Evolutionary conservation across 805 yeast species (phyloP).

Genomic region (Yamadazyma olivae): DNA sequence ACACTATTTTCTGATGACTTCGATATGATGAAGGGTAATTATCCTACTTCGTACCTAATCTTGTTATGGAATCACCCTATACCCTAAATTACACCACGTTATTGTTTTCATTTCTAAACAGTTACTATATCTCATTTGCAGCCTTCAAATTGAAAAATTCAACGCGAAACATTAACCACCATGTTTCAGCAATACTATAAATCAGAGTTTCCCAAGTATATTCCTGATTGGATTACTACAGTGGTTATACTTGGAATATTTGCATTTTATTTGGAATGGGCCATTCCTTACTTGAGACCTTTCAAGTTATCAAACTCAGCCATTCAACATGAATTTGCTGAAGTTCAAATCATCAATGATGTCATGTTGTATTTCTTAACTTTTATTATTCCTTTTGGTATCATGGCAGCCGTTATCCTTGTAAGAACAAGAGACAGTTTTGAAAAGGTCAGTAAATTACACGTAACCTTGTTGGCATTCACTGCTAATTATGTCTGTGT

Average conservation of each 20-base stretch:
- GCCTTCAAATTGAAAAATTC: no score
- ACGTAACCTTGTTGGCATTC: conserved; percentile 28
- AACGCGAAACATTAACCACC: no score
- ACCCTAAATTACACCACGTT: no score
- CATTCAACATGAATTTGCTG: conserved; percentile 30
- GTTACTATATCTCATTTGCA: no score
- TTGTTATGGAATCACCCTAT: no score
- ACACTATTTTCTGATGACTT: no score
- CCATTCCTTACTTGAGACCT: conserved; percentile 26
- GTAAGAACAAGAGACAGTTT: conserved; percentile 1
- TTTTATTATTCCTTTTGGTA: conserved; percentile 22
- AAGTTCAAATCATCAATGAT: conserved; percentile 28
- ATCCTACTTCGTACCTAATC: no score
- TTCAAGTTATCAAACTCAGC: conserved; percentile 25
- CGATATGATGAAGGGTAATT: no score
- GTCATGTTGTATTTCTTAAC: conserved; percentile 26
- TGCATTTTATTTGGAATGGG: conserved; percentile 20
- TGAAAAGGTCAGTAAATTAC: conserved; percentile 14
- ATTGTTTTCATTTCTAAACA: no score
- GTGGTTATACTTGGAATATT: conserved; percentile 15
- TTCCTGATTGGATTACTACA: conserved; percentile 25
- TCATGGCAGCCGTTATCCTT: conserved; percentile 16
- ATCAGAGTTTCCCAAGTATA: conserved; percentile 12
- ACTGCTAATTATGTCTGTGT: conserved; percentile 25
- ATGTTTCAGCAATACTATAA: conserved; percentile 10